phyloP scores from a whole-genome alignment of 805 yeast species.

The Ogataea zsoltii region DNA sequence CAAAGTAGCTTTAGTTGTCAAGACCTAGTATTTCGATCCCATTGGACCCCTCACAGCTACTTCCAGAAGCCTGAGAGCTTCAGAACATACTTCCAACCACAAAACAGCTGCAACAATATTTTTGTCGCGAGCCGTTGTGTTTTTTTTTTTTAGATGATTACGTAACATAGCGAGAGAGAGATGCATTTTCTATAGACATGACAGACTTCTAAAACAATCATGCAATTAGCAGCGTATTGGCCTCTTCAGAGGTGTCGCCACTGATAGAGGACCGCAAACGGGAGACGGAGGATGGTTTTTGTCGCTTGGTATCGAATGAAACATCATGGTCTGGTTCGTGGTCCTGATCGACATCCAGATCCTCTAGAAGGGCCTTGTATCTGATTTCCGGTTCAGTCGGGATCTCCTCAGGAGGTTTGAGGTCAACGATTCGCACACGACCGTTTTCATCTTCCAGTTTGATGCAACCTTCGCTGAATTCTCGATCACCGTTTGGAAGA shows the following conservation, averaged over 20 bases:
- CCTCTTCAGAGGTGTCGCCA: background rate
- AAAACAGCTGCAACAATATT: no score
- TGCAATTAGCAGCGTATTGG: background rate
- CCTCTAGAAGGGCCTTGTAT: background rate
- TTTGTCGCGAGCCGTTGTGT: no score
- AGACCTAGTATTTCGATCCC: no score
- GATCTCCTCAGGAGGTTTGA: slow-evolving; percentile 3
- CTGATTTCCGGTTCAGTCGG: background rate
- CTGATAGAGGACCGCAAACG: background rate
- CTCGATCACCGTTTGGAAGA: slow-evolving; percentile 13
- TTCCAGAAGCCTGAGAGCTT: no score
- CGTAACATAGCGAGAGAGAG: no score
- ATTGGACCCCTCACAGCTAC: no score
- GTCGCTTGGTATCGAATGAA: background rate
- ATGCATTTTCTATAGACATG: no score
- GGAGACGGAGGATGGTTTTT: background rate
- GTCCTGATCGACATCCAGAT: background rate
- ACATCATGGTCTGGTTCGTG: background rate
- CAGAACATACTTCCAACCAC: no score
- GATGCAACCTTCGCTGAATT: slow-evolving; percentile 21
- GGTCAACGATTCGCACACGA: slow-evolving; percentile 16
- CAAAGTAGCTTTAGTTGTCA: no score
- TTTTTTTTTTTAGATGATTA: no score
- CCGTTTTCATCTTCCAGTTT: slow-evolving; percentile 12
- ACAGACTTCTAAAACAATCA: background rate